These are phyloP conservation scores for Coemansia sp. DNA, from an alignment of 192 early-diverging fungal genomes.

Conservation along the genomic window DNA sequence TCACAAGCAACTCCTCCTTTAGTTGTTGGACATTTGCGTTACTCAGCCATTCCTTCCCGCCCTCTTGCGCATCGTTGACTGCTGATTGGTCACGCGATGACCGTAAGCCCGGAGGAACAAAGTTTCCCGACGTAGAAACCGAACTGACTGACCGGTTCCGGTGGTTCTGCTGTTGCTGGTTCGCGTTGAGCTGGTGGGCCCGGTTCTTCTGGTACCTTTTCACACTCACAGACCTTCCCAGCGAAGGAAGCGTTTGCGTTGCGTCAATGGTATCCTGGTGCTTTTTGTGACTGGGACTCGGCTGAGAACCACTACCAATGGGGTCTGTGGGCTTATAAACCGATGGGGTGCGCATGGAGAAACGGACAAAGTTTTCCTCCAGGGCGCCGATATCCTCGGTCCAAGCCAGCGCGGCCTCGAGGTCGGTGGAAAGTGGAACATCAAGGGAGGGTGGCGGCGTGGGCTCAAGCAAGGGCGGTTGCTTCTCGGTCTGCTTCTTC, in stretches of 20 bases:
- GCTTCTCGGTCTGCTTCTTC: conserved; percentile 1
- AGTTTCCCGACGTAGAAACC: conserved; percentile 20
- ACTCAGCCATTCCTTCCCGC: conserved; percentile 36
- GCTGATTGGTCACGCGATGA: conserved; percentile 15
- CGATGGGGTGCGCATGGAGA: conserved; percentile 37
- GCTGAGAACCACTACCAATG: background rate
- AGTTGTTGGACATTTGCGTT: conserved; percentile 36
- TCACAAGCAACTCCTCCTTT: conserved; percentile 49
- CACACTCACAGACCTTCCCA: conserved; percentile 25
- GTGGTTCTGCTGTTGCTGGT: conserved; percentile 7
- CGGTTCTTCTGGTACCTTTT: conserved; percentile 14
- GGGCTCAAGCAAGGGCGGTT: conserved; percentile 2
- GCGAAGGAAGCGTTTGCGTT: conserved; percentile 6
- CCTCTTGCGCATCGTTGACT: background rate
- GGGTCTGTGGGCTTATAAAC: conserved; percentile 5
- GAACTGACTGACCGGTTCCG: conserved; percentile 39
- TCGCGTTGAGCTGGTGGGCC: background rate
- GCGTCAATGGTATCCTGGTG: background rate
- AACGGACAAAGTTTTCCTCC: conserved; percentile 48
- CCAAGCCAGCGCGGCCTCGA: conserved; percentile 40
- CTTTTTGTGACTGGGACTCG: background rate
- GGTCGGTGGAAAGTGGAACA: conserved; percentile 9
- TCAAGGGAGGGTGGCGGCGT: conserved; percentile 18
- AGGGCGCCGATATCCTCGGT: conserved; percentile 46
- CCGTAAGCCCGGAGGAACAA: conserved; percentile 49